Base-by-base conservation (phyloP, 495 filamentous ascomycete species). In the Penicillium macrosclerotiorum region DNA sequence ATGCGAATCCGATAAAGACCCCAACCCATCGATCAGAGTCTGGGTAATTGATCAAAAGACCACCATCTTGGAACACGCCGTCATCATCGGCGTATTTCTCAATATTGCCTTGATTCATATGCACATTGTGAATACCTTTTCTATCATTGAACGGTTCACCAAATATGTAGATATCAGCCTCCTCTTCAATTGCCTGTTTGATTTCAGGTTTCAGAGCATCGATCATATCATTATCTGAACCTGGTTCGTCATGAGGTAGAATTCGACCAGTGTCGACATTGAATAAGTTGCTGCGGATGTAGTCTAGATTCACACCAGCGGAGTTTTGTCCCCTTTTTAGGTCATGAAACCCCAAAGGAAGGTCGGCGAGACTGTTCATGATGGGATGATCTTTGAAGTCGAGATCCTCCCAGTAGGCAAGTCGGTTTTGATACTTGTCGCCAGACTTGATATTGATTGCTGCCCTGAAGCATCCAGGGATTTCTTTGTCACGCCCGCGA, bases 81-180 rank as follows among this genome's bases (percentile, higher is more conserved):
- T 68, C 65, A 37, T 71, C 65, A 5, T 19, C 5, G 1, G 26
- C n/a, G 22, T 43, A 68, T 17, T 38, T 29, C 9, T 31, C 18
- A 31, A 49, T 27, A 34, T 59, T 68, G 44, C 67, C 67, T 39
- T 71, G 67, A 40, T 71, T 68, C 67, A 68, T 67, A 48, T 71
- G 67, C 8, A 68, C 37, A 44, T 71, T 53, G 49, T 68, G 67
- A 20, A 71, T 65, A 1, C 51, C 62, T 7, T 51, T 42, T 27
- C 25, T 37, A 7, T 43, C 37, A 24, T 38, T 35, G 33, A 50
- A 63, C 12, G 37, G 31, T 25, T 50, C 47, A 6, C 64, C 64
- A 22, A 55, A 62, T 8, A 71, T 18, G 42, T 64, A 71, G 5
- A 64, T 44, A 1, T 54, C 43, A 13, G 64, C 63, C 3, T 64